A percentile compares a stretch with the other conserved stretches of the same genome.
phyloP scores from a whole-genome alignment of 768 basidiomycete genomes.

The Crepidotus variabilis region DNA sequence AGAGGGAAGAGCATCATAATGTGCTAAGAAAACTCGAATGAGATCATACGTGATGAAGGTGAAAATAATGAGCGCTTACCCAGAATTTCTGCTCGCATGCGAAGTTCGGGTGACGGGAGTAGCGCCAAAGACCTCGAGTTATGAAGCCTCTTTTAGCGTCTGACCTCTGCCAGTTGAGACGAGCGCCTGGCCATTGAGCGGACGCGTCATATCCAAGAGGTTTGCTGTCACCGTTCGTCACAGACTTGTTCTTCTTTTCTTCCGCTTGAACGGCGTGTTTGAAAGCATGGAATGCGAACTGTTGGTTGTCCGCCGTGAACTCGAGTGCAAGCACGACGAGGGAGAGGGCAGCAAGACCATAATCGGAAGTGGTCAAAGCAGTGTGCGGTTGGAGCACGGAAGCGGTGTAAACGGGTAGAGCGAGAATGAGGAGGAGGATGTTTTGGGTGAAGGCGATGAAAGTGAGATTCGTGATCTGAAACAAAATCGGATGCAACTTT shows the following conservation, averaged over 20 bases:
- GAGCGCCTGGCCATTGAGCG: slow-evolving; percentile 62
- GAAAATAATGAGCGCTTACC: slow-evolving; percentile 40
- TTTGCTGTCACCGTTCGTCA: slow-evolving; percentile 17
- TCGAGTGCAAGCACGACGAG: slow-evolving; percentile 63
- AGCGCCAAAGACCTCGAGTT: slow-evolving; percentile 83
- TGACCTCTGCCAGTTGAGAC: slow-evolving; percentile 60
- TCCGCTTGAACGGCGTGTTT: slow-evolving; percentile 51
- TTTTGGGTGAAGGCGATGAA: slow-evolving; percentile 84
- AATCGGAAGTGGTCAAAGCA: slow-evolving; percentile 55
- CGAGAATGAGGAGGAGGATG: slow-evolving; percentile 70
- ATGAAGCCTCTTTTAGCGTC: slow-evolving; percentile 80
- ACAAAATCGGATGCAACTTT: slow-evolving; percentile 40
- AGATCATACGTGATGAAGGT: background rate
- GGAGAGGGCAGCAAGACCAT: slow-evolving; percentile 53
- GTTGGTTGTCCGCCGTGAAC: slow-evolving; percentile 89
- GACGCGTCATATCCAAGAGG: slow-evolving; percentile 30
- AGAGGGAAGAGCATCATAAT: slow-evolving; percentile 68
- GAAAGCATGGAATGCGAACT: slow-evolving; percentile 78
- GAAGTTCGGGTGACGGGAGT: slow-evolving; percentile 90
- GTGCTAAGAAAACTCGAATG: slow-evolving; percentile 35
- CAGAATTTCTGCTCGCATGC: slow-evolving; percentile 87
- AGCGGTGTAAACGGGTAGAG: slow-evolving; percentile 56
- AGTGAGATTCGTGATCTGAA: slow-evolving; percentile 44
- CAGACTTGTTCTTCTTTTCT: slow-evolving; percentile 24
- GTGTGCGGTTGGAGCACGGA: slow-evolving; percentile 50